These are phyloP conservation scores for Fusarium temperatum DNA, from an alignment of 2,329 filamentous ascomycete genomes.

Conservation along the genomic window DNA sequence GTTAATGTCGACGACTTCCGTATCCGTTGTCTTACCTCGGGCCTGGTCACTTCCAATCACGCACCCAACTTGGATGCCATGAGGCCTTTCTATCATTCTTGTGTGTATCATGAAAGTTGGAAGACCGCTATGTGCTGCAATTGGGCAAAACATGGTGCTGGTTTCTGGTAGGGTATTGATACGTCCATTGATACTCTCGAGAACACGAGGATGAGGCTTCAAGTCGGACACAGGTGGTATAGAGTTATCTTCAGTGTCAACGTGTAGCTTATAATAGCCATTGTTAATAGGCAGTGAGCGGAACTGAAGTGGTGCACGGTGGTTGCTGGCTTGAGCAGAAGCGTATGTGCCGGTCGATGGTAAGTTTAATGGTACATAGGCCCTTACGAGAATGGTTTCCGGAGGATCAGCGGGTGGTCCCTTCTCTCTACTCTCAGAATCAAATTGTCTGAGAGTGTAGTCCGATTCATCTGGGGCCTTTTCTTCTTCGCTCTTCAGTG, in stretches of 20 bases:
- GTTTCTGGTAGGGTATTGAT: background rate
- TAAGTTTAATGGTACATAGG: constrained; percentile 2
- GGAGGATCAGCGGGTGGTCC: constrained; percentile 15
- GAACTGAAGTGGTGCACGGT: background rate
- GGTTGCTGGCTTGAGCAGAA: background rate
- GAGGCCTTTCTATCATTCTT: background rate
- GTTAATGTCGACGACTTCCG: background rate
- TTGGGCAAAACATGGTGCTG: background rate
- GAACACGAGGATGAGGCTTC: rapidly evolving
- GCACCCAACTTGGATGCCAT: background rate
- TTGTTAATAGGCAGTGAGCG: background rate
- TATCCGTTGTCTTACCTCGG: background rate
- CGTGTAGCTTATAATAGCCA: background rate
- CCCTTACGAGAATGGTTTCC: background rate
- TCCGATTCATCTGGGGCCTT: background rate
- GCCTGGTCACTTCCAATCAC: background rate
- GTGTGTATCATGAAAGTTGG: background rate
- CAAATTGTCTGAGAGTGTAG: background rate
- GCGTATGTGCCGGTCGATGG: background rate
- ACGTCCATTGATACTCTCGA: background rate
- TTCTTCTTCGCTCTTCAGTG: background rate
- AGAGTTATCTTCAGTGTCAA: background rate
- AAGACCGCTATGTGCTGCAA: rapidly evolving
- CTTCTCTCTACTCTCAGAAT: background rate
- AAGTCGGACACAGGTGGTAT: background rate